These are phyloP conservation scores for Scheffersomyces coipomensis DNA, from an alignment of 805 yeast species.

Conservation along the genomic window DNA sequence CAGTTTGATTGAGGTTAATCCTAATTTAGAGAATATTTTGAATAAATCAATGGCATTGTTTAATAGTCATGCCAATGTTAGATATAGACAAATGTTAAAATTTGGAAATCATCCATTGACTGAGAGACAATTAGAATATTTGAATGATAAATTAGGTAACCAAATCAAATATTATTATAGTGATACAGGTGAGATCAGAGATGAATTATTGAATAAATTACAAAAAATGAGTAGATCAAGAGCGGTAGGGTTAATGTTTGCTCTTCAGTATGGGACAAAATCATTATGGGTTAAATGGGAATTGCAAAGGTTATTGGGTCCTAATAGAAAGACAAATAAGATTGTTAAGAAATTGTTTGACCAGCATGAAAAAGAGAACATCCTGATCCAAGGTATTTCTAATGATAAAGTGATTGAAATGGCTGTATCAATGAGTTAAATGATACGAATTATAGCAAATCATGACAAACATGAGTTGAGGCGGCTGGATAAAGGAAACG, in stretches of 20 bases:
- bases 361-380: neutral
- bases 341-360: constrained; percentile 3
- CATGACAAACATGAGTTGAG: too few relatives aligned
- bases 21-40: constrained; percentile 15
- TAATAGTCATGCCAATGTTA: too few relatives aligned
- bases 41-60: constrained; percentile 15
- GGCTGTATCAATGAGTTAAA: too few relatives aligned
- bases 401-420: too few relatives aligned
- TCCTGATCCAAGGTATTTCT: too few relatives aligned
- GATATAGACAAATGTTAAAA: too few relatives aligned
- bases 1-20: constrained; percentile 6
- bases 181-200: constrained; percentile 1
- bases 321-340: constrained; percentile 11
- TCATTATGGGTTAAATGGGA: constrained; percentile 31
- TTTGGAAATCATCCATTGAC: too few relatives aligned
- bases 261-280: constrained; percentile 21
- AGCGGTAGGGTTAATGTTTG: constrained; percentile 28
- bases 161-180: constrained; percentile 4
- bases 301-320: constrained; percentile 25
- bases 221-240: constrained; percentile 7
- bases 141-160: constrained; percentile 5
- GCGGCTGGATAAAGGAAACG: too few relatives aligned
- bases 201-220: constrained; percentile 9
- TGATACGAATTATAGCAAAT: too few relatives aligned
- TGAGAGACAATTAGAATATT: constrained; percentile 4